Evolutionary conservation across 164 flowering plant genomes (phyloP), one percentile per base, ranked within the genome.

Genomic region (Hamamelis virginiana): DNA sequence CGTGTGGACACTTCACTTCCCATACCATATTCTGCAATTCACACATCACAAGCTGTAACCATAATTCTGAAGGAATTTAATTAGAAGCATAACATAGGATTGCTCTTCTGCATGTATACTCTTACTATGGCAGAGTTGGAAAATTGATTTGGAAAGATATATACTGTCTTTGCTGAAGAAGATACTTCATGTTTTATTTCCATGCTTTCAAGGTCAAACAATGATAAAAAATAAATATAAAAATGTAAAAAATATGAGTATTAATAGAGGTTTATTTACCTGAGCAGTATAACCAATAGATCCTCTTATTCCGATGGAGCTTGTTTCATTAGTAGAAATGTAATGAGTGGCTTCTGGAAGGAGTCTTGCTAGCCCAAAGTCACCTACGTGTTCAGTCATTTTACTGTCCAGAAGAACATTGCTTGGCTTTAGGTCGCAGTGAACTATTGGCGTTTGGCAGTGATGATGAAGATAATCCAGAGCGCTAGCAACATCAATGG

Each of bases 351-450:
- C 19, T 9, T 38, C 46, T 8, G 28, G 11, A 9, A 77, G 48
- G 16, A 81, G 43, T 52, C 44, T 81, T 22, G 82, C 76, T 51
- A 78, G 27, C 9, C 84, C 84, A 61, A 81, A 81, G 59, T 81
- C 82, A 1, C 82, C 67, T 2, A 81, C 74, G 26, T 72, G 73
- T 1, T 76, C 80, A 23, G 46, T 50, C 76, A 75, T 75, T n/a
- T 78, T 80, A 41, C 22, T 13, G 53, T 75, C 78, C 6, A 81
- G 76, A 67, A 80, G 81, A 61, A 80, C 60, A 52, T 80, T 80
- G 77, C 79, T 80, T 10, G 84, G 80, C 72, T 81, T 81, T 15
- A 81, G 38, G 33, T 81, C 84, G 51, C 80, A 66, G 16, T 78
- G 80, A 62, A 74, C 53, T 0, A 79, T 62, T 3, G 72, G 38